These are phyloP conservation scores for Fusarium virguliforme DNA, from an alignment of 2,329 filamentous ascomycete species.

Conservation along the genomic window DNA sequence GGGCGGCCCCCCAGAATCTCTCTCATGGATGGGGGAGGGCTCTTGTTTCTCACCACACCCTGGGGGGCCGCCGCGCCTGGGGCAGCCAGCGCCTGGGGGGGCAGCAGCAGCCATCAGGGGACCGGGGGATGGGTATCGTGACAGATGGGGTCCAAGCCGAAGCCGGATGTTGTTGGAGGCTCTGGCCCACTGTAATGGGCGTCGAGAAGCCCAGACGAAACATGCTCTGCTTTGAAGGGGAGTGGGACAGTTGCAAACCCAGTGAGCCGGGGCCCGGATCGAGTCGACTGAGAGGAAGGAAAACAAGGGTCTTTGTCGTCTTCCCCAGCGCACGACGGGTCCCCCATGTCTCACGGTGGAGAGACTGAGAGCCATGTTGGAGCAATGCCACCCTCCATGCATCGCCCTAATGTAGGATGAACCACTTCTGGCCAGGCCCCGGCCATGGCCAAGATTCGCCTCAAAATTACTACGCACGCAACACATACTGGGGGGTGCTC, in stretches of 20 bases:
- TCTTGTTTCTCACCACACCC: slow-evolving; percentile 43
- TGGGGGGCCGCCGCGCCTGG: slow-evolving; percentile 9
- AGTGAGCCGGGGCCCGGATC: slow-evolving; percentile 9
- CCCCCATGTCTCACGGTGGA: slow-evolving; percentile 46
- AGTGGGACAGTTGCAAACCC: slow-evolving; percentile 19
- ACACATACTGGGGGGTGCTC: slow-evolving; percentile 40
- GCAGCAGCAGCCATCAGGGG: slow-evolving; percentile 15
- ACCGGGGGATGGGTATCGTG: slow-evolving; percentile 22
- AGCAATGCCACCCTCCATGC: slow-evolving; percentile 55
- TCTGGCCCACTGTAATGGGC: slow-evolving; percentile 6
- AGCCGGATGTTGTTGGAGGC: slow-evolving; percentile 31
- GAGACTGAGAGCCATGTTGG: slow-evolving; percentile 39
- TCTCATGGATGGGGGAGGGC: slow-evolving; percentile 20
- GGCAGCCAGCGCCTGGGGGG: slow-evolving; percentile 30
- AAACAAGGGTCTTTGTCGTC: slow-evolving; percentile 46
- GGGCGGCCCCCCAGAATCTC: slow-evolving; percentile 1
- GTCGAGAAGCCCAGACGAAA: slow-evolving; percentile 21
- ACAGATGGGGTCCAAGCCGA: slow-evolving; percentile 34
- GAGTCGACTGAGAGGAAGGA: slow-evolving; percentile 20
- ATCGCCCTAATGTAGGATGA: slow-evolving; percentile 55
- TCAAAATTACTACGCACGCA: slow-evolving; percentile 48
- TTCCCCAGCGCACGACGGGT: slow-evolving; percentile 43
- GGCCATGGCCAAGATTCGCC: slow-evolving; percentile 50
- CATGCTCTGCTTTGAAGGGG: slow-evolving; percentile 22
- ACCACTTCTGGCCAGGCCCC: slow-evolving; percentile 53